These are phyloP conservation scores for Phoma sp. DNA, from an alignment of 2,329 filamentous ascomycete genomes.

Conservation along the genomic window DNA sequence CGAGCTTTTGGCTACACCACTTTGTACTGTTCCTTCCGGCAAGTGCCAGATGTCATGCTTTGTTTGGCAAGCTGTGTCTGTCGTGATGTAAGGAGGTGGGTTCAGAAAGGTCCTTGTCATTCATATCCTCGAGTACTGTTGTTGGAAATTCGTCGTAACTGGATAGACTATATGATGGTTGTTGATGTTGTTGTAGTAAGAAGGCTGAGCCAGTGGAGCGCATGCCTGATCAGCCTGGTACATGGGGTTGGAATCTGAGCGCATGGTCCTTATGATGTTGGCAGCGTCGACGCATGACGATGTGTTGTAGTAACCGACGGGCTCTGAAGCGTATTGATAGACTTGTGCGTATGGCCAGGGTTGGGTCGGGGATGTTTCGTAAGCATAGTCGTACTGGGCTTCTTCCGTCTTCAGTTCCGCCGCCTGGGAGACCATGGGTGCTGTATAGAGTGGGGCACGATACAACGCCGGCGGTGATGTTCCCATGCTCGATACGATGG, in stretches of 20 bases:
- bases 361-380: slow-evolving; percentile 28
- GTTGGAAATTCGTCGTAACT: neutral
- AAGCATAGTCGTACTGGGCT: slow-evolving; percentile 30
- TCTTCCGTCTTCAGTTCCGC: slow-evolving; percentile 36
- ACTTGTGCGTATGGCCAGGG: slow-evolving; percentile 33
- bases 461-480: slow-evolving; percentile 36
- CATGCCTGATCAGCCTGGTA: neutral
- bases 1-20: too few relatives aligned
- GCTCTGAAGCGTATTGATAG: slow-evolving; percentile 22
- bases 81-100: neutral
- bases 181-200: slow-evolving; percentile 1
- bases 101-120: neutral
- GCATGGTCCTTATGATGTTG: slow-evolving; percentile 54
- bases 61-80: neutral
- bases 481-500: slow-evolving; percentile 40
- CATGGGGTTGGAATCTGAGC: slow-evolving; percentile 33
- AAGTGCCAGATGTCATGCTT: neutral
- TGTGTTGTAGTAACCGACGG: slow-evolving; percentile 32
- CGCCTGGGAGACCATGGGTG: slow-evolving; percentile 25
- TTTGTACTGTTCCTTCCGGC: too few relatives aligned
- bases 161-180: neutral
- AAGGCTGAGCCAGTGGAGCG: slow-evolving; percentile 3
- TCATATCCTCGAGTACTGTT: slow-evolving; percentile 8
- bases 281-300: slow-evolving; percentile 51
- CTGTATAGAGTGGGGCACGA: slow-evolving; percentile 29